Conservation (phyloP, 2,329 filamentous ascomycete species). For the Nemania bipapillata region DNA sequence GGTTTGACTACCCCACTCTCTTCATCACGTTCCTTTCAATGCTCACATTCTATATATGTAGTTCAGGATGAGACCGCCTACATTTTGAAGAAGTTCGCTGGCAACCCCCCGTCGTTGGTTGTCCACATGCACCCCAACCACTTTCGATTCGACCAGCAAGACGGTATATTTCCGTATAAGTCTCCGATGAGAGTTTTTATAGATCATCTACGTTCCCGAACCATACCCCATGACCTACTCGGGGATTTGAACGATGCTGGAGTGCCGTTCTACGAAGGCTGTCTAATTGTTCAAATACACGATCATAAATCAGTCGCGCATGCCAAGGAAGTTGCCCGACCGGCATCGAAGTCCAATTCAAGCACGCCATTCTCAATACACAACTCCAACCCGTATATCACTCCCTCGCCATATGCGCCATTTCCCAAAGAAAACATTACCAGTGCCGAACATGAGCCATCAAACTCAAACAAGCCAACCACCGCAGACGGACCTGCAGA, state of each 20-base stretch:
- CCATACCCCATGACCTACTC: constrained; percentile 88
- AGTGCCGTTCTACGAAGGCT: constrained; percentile 91
- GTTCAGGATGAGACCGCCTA: constrained; percentile 75
- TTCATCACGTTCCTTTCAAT: constrained; percentile 8
- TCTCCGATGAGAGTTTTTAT: constrained; percentile 87
- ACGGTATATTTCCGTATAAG: constrained; percentile 90
- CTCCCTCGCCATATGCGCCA: constrained; percentile 84
- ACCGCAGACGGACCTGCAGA: constrained; percentile 56
- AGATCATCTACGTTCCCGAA: constrained; percentile 78
- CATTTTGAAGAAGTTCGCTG: constrained; percentile 82
- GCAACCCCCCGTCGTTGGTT: constrained; percentile 82
- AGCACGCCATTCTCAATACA: constrained; percentile 84
- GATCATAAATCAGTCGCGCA: constrained; percentile 78
- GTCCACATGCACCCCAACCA: constrained; percentile 86
- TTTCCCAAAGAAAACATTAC: constrained; percentile 69
- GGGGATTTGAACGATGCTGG: constrained; percentile 76
- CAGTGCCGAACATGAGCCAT: constrained; percentile 42
- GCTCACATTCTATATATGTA: constrained; percentile 51
- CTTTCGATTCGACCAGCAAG: constrained; percentile 93
- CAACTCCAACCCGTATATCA: constrained; percentile 89
- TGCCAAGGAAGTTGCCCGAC: constrained; percentile 68
- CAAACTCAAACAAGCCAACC: constrained; percentile 53
- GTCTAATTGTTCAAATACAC: constrained; percentile 92
- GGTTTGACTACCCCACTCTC: constrained; percentile 54
- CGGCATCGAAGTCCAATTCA: constrained; percentile 68